phyloP scores from a whole-genome alignment of 257 asterid species.

The Ballota nigra region DNA sequence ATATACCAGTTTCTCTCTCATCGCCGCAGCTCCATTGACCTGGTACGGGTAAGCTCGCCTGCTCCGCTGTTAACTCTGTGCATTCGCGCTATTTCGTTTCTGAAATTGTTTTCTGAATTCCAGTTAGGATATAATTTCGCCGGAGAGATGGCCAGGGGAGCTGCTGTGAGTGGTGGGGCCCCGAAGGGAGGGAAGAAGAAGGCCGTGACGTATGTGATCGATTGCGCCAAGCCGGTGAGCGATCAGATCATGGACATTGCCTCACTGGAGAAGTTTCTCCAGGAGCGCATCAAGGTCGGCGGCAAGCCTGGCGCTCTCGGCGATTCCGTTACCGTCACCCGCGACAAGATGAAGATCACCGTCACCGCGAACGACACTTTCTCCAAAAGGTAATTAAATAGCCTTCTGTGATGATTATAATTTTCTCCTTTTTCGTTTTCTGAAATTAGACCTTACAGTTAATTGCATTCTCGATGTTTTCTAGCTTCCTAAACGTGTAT shows the following conservation, averaged over 20 bases:
- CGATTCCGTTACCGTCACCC: conserved; percentile 42
- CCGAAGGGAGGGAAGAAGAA: conserved; percentile 52
- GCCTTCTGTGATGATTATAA: neutral
- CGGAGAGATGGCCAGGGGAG: conserved; percentile 21
- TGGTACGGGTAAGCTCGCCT: conserved; percentile 12
- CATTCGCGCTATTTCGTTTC: neutral
- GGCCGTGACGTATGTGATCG: conserved; percentile 29
- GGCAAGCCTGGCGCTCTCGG: conserved; percentile 62
- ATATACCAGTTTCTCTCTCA: neutral
- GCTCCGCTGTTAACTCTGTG: neutral
- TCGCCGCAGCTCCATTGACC: conserved; percentile 15
- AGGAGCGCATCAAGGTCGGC: conserved; percentile 59
- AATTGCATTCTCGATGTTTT: neutral
- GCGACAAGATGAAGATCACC: conserved; percentile 50
- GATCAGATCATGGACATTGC: conserved; percentile 62
- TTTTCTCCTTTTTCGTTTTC: neutral
- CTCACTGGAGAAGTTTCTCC: conserved; percentile 53
- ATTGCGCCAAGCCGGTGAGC: conserved; percentile 49
- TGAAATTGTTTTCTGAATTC: neutral
- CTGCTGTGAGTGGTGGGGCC: conserved; percentile 29
- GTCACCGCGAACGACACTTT: conserved; percentile 50
- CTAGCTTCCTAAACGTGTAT: neutral
- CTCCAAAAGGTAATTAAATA: conserved; percentile 50
- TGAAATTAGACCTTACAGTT: neutral
- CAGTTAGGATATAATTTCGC: neutral